These are phyloP conservation scores for Xylaria sp. DNA, from an alignment of 495 filamentous ascomycete species.

Conservation along the genomic window DNA sequence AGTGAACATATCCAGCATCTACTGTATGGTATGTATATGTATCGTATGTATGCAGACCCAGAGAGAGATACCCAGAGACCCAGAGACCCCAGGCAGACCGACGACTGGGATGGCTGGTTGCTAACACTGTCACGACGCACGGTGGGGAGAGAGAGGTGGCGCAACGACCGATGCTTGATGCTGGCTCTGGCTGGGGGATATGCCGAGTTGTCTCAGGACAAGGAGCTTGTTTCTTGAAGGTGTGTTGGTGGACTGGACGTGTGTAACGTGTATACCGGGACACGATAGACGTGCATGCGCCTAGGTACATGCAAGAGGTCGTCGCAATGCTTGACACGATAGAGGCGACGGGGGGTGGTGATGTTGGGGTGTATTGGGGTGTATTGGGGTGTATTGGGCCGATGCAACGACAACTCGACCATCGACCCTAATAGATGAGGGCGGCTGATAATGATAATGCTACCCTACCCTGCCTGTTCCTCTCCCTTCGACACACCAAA, in stretches of 20 bases:
- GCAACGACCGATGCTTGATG: slow-evolving; percentile 7
- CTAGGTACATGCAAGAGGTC: slow-evolving; percentile 15
- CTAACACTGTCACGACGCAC: neutral
- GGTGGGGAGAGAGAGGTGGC: slow-evolving; percentile 5
- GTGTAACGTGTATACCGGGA: neutral
- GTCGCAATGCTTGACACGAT: slow-evolving; percentile 16
- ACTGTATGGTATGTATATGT: slow-evolving; percentile 1
- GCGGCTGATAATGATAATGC: slow-evolving; percentile 19
- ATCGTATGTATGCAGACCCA: no score
- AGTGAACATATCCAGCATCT: slow-evolving; percentile 5
- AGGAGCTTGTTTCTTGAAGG: slow-evolving; percentile 20
- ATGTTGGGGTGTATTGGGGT: neutral
- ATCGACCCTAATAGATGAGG: neutral
- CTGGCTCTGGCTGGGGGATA: neutral
- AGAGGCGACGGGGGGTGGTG: neutral
- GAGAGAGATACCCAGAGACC: no score
- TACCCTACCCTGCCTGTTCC: neutral
- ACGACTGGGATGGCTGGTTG: neutral
- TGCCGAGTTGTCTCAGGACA: slow-evolving; percentile 15
- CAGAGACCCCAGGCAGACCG: neutral
- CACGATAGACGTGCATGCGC: slow-evolving; percentile 6
- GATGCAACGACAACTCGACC: slow-evolving; percentile 10
- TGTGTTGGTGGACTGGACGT: neutral
- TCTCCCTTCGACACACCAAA: neutral
- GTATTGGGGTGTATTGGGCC: neutral